Evolutionary conservation across 2,329 filamentous ascomycete genomes (phyloP), one percentile per base, ranked within the genome.

Genomic region (Botryosphaeria dothidea): DNA sequence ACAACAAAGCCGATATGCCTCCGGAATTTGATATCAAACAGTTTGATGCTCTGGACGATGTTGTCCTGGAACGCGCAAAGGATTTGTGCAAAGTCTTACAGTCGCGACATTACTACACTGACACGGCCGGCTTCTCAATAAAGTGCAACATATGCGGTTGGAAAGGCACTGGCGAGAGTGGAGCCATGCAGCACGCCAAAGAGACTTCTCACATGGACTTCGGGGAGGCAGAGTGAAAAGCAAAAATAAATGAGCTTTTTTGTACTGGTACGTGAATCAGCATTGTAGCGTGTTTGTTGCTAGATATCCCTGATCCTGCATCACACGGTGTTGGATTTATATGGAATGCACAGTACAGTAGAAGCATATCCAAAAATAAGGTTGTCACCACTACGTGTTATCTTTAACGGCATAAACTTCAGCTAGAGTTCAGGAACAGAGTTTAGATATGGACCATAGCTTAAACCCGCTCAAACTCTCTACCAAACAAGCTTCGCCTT

Each of bases 101-200:
- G 69, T 84, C 86, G 61, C 88, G 84, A 66, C 87, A 96, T 74
- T 98, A 98, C 75, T 97, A 88, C 71, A 97, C 93, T 0, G 92
- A 97, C 75, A 96, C 92, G 0, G 86, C 90, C 23, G 89, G 89
- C 0, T 92, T 97, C 73, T 83, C 86, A 41, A 85, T 97, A 66
- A 87, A 84, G 71, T 98, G 94, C 76, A 92, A 93, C 68, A 81
- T 84, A 3, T 94, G 91, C 72, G 84, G 86, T 2, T 87, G 86
- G 83, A 84, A 88, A 19, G 88, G 91, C 0, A 86, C 86, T 64
- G 91, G 91, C 1, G 83, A 92, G 75, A 78, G 79, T 46, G 86
- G 84, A 64, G 88, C 90, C 1, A 79, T 84, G 17, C 79, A 84
- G 68, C 90, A 93, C 74, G 88, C 88, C 9, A 78, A 81, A 49